Percentiles rank a stretch among this genome's conserved stretches.
Conservation (phyloP, 139 green algal species). For the Chlamydomonas sp. region DNA sequence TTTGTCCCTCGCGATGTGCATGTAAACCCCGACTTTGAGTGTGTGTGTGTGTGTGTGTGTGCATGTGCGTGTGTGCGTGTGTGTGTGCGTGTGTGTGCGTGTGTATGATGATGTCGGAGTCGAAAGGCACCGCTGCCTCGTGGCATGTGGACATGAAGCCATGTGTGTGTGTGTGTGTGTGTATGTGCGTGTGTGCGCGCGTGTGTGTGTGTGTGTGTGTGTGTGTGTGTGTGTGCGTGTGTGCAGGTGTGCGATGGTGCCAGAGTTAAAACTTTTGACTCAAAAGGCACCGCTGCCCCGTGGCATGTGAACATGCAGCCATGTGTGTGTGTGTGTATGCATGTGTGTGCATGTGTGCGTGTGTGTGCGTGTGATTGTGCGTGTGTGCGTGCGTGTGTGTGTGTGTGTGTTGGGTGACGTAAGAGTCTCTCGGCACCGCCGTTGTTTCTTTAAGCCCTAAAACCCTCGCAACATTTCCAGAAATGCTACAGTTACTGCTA, state of each 20-base stretch:
- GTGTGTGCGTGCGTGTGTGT: not conserved
- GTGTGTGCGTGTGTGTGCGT: not conserved
- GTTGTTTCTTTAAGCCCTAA: too few species aligned
- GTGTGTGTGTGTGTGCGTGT: not conserved
- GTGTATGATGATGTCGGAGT: too few species aligned
- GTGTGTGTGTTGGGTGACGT: too few species aligned
- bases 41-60: not conserved
- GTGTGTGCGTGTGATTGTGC: not conserved
- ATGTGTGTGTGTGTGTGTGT: conserved; percentile 1
- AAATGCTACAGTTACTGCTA: too few species aligned
- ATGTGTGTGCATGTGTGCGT: not conserved
- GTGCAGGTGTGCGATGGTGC: not conserved
- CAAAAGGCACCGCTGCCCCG: not conserved
- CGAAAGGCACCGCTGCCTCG: too few species aligned
- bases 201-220: not conserved
- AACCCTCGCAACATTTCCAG: too few species aligned
- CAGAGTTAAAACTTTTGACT: too few species aligned
- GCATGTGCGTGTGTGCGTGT: not conserved
- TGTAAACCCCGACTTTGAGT: too few species aligned
- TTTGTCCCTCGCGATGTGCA: too few species aligned
- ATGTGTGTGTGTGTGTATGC: conserved; percentile 1
- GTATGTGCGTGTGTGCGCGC: not conserved
- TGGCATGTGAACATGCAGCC: not conserved
- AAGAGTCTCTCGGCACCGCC: too few species aligned
- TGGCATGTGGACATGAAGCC: not conserved